Evolutionary conservation across 2,329 filamentous ascomycete genomes (phyloP).

Genomic region (Davidsoniella eucalypti): DNA sequence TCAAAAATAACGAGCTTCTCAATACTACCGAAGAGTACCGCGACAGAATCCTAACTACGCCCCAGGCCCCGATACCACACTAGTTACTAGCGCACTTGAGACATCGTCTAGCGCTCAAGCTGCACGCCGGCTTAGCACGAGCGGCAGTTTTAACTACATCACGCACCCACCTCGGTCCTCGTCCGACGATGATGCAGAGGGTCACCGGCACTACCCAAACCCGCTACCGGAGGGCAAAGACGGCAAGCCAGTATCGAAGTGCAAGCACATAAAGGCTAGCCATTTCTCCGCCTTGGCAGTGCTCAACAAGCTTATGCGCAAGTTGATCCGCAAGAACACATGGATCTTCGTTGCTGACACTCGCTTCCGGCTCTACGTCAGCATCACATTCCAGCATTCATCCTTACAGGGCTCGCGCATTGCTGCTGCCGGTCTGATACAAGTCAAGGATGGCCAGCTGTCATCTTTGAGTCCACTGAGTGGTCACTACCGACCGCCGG

Average conservation of each 20-base stretch:
- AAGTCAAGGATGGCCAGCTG: constrained; percentile 67
- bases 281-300: constrained; percentile 57
- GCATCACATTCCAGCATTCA: constrained; percentile 83
- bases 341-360: constrained; percentile 93
- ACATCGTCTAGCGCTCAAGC: constrained; percentile 1
- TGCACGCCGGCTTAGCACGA: constrained; percentile 15
- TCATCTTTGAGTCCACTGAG: constrained; percentile 52
- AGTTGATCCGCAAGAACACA: constrained; percentile 68
- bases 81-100: constrained; percentile 3
- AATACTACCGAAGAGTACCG: constrained; percentile 60
- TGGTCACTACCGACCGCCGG: constrained; percentile 74
- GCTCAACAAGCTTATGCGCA: constrained; percentile 62
- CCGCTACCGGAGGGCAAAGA: constrained; percentile 3
- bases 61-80: constrained; percentile 17
- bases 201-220: constrained; percentile 6
- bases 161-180: constrained; percentile 11
- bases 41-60: constrained; percentile 51
- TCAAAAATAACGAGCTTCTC: constrained; percentile 62
- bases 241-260: constrained; percentile 5
- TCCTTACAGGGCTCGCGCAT: constrained; percentile 77
- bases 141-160: constrained; percentile 22
- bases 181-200: constrained; percentile 36
- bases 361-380: constrained; percentile 69
- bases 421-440: constrained; percentile 67
- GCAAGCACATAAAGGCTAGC: constrained; percentile 19